Conservation (phyloP, 75 land plant species). For the Larix kaempferi region DNA sequence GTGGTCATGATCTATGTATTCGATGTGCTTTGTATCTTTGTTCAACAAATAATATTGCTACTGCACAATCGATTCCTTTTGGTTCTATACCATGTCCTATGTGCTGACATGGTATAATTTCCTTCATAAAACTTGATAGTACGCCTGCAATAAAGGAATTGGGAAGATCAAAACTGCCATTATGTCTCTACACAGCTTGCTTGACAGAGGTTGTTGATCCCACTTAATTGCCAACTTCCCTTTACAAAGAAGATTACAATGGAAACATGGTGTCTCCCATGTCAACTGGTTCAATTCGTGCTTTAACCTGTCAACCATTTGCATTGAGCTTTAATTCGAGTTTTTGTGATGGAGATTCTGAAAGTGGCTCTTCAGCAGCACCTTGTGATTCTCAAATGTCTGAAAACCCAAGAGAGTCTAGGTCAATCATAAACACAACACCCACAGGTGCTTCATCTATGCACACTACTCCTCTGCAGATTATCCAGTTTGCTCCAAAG, state of each 20-base stretch:
- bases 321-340: constrained; percentile 46
- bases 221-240: constrained; percentile 23
- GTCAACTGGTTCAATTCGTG: constrained; percentile 37
- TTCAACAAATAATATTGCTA: constrained; percentile 51
- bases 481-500: background rate
- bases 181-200: constrained; percentile 73
- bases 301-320: constrained; percentile 67
- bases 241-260: constrained; percentile 36
- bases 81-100: constrained; percentile 94
- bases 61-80: constrained; percentile 44
- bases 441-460: background rate
- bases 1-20: constrained; percentile 92
- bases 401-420: constrained; percentile 11
- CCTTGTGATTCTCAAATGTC: constrained; percentile 13
- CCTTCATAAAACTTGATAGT: constrained; percentile 63
- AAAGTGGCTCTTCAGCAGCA: constrained; percentile 29
- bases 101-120: constrained; percentile 80
- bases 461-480: background rate
- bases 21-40: constrained; percentile 91
- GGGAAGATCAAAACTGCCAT: constrained; percentile 60
- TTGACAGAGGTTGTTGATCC: constrained; percentile 43
- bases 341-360: constrained; percentile 45
- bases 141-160: constrained; percentile 44
- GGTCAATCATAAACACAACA: background rate
- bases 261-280: constrained; percentile 32